Conservation (phyloP, 305 asterid species). For the Withania somnifera region DNA sequence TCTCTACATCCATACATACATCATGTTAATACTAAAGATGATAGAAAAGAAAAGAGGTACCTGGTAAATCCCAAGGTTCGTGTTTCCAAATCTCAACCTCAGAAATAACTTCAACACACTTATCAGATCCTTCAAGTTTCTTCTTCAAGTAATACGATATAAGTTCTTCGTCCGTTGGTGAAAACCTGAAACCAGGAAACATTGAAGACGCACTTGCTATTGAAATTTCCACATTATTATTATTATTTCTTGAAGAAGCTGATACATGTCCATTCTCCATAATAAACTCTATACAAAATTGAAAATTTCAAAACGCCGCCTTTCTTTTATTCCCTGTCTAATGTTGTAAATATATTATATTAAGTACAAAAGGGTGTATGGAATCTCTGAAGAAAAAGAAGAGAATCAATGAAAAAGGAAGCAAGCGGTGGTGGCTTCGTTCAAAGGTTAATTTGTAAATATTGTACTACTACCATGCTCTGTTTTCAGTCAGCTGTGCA, state of each 20-base stretch:
- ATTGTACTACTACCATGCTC: background rate
- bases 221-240: constrained; percentile 36
- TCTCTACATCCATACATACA: background rate
- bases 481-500: background rate
- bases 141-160: constrained; percentile 53
- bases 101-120: constrained; percentile 51
- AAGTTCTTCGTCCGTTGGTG: constrained; percentile 79
- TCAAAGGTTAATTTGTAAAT: background rate
- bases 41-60: constrained; percentile 13
- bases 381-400: constrained; percentile 9
- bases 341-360: background rate
- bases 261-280: constrained; percentile 13
- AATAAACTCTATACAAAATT: background rate
- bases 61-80: constrained; percentile 96
- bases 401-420: constrained; percentile 1
- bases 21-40: background rate
- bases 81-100: constrained; percentile 70
- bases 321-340: background rate
- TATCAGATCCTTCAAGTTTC: constrained; percentile 49
- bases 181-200: constrained; percentile 83
- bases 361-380: background rate
- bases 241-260: background rate
- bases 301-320: background rate
- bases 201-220: constrained; percentile 49
- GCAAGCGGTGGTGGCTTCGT: background rate